These are phyloP conservation scores for Cyberlindnera mississippiensis DNA, from an alignment of 805 yeast genomes.

Conservation along the genomic window DNA sequence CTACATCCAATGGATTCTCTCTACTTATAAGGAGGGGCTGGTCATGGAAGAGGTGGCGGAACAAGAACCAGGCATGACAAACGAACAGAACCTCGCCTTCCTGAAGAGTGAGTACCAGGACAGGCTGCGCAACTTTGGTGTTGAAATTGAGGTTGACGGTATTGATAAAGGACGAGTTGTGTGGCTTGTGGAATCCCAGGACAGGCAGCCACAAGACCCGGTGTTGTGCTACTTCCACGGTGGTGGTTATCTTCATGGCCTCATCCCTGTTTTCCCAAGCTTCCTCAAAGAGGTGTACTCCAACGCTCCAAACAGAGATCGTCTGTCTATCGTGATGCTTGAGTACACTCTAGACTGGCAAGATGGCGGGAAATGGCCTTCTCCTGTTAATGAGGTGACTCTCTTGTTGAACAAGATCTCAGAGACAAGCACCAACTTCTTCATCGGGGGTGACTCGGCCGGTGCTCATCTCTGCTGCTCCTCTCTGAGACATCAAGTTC, in stretches of 20 bases:
- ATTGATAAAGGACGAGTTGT: constrained; percentile 4
- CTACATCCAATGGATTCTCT: background rate
- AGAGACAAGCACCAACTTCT: constrained; percentile 15
- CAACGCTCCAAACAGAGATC: constrained; percentile 1
- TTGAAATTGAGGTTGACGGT: constrained; percentile 6
- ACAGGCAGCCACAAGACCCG: constrained; percentile 21
- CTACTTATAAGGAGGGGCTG: constrained; percentile 3
- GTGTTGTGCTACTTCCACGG: constrained; percentile 19
- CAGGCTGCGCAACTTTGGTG: constrained; percentile 5
- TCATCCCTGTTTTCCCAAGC: constrained; percentile 6
- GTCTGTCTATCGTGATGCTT: constrained; percentile 5
- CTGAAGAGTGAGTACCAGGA: background rate
- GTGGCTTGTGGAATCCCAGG: constrained; percentile 27
- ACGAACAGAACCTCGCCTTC: constrained; percentile 2
- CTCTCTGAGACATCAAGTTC: constrained; percentile 10
- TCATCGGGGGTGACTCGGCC: constrained; percentile 31
- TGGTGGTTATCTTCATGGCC: constrained; percentile 18
- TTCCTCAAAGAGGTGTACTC: constrained; percentile 3
- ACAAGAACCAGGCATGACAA: constrained; percentile 5
- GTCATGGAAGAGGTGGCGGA: constrained; percentile 4
- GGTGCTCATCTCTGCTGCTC: constrained; percentile 28
- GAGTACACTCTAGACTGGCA: constrained; percentile 8
- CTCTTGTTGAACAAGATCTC: constrained; percentile 17
- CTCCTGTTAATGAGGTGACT: constrained; percentile 24
- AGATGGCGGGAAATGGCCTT: constrained; percentile 18